A percentile compares a stretch with the other conserved stretches of the same genome.
These are phyloP conservation scores for Rehmannia glutinosa DNA, from an alignment of 257 asterid genomes.

Conservation along the genomic window DNA sequence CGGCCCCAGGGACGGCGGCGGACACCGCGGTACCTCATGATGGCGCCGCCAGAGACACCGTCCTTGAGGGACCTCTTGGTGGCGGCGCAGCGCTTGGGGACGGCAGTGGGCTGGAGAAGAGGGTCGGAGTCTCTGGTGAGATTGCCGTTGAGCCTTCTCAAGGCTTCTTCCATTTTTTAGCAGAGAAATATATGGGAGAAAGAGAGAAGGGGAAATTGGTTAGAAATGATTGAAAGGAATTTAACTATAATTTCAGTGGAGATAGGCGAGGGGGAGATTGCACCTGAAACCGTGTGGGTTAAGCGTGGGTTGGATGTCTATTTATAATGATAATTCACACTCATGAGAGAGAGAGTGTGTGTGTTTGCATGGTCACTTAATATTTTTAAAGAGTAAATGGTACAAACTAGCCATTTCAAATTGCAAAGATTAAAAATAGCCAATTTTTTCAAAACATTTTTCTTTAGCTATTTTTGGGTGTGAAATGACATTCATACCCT, in stretches of 20 bases:
- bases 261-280: background rate
- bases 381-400: too few species aligned
- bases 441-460: too few species aligned
- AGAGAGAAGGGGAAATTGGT: background rate
- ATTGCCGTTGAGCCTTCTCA: conserved; percentile 52
- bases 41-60: conserved; percentile 14
- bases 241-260: background rate
- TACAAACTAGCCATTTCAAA: too few species aligned
- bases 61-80: conserved; percentile 53
- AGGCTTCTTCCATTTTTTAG: conserved; percentile 64
- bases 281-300: conserved; percentile 24
- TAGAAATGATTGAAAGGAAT: background rate
- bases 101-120: conserved; percentile 23
- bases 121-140: conserved; percentile 27
- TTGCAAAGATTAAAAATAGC: too few species aligned
- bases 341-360: background rate
- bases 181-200: background rate
- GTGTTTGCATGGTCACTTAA: too few species aligned
- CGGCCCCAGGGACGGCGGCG: conserved; percentile 99
- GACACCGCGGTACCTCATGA: conserved; percentile 79
- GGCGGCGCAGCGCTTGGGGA: conserved; percentile 38
- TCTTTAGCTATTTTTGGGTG: too few species aligned
- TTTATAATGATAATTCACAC: conserved; percentile 33
- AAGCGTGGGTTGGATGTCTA: conserved; percentile 23
- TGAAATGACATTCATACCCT: too few species aligned